Evolutionary conservation across 2,329 filamentous ascomycete genomes (phyloP).

Genomic region (Fusarium hostae): DNA sequence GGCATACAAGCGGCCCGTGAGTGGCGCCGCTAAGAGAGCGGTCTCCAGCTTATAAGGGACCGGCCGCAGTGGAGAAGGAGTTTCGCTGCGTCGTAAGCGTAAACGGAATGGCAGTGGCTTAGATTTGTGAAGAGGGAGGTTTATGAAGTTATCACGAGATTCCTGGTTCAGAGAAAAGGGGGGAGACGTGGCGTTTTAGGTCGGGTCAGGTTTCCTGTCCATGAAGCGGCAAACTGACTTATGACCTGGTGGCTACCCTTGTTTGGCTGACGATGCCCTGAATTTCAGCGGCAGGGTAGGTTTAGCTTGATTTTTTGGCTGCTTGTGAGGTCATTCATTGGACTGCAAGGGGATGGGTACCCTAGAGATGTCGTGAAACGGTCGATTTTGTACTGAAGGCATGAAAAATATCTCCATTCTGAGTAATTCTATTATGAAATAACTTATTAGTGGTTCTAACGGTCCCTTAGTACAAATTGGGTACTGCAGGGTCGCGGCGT

Average conservation of each 20-base stretch:
- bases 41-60: slow-evolving; percentile 38
- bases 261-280: slow-evolving; percentile 31
- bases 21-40: slow-evolving; percentile 34
- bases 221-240: slow-evolving; percentile 8
- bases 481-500: slow-evolving; percentile 21
- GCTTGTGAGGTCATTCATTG: slow-evolving; percentile 36
- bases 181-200: slow-evolving; percentile 19
- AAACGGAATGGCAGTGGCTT: slow-evolving; percentile 20
- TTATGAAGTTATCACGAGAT: slow-evolving; percentile 23
- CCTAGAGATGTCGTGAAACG: slow-evolving; percentile 9
- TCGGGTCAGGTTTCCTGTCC: not conserved
- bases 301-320: slow-evolving; percentile 33
- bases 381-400: not conserved
- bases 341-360: slow-evolving; percentile 20
- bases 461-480: not conserved
- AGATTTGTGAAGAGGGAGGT: not conserved
- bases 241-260: slow-evolving; percentile 25
- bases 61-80: slow-evolving; percentile 27
- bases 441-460: not conserved
- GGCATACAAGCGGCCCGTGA: slow-evolving; percentile 24
- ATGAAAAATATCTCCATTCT: not conserved
- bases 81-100: slow-evolving; percentile 26
- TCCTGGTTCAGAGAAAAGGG: not conserved
- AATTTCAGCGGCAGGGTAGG: slow-evolving; percentile 19
- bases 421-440: not conserved